Evolutionary conservation across 139 green algal genomes (phyloP), one percentile per base, ranked within the genome.

Genomic region (Zygnema circumcarinatum): DNA sequence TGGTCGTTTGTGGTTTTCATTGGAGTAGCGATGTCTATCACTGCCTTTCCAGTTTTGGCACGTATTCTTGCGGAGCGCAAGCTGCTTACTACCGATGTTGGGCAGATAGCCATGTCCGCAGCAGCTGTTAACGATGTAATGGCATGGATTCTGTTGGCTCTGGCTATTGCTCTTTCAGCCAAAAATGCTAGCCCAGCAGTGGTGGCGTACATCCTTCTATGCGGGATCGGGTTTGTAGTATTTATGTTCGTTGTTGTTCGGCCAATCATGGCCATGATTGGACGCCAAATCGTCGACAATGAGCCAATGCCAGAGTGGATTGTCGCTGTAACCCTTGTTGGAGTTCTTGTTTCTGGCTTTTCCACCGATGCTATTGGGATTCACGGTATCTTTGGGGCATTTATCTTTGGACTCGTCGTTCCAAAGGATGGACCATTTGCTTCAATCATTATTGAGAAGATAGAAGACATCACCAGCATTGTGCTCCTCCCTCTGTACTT

Each of bases 381-480:
- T 35, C 91, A 94, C 36, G 76, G 36, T 73, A 92, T 94, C 74
- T 94, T 94, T 85, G 91, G 91, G 22, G 91, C 75, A 21, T 94
- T 94, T 79, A 31, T 94, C 22, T 86, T 92, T 38, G 91, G 91
- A 36, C 87, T 94, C 2, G 85, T 94, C 32, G 81, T 89, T 32
- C 91, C 91, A 35, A 81, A 93, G 21, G 56, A 89, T 29, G 36
- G 69, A 7, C 54, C 74, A 2, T 93, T 93, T 79, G 75, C 76
- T 1, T 76, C 83, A 2, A 82, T 35, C 1, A 31, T 94, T 11
- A 83, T 87, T 1, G 39, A 79, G 32, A 88, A 86, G 1, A 93
- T 93, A 74, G 90, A 94, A 82, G 86, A 91, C 56, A 89, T 91
- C 36, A 67, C 56, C 2, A 53, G 22, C 79, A 83, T 90, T 36